phyloP scores from a whole-genome alignment of 2,329 filamentous ascomycete genomes.

The Daldinia eschscholtzii region DNA sequence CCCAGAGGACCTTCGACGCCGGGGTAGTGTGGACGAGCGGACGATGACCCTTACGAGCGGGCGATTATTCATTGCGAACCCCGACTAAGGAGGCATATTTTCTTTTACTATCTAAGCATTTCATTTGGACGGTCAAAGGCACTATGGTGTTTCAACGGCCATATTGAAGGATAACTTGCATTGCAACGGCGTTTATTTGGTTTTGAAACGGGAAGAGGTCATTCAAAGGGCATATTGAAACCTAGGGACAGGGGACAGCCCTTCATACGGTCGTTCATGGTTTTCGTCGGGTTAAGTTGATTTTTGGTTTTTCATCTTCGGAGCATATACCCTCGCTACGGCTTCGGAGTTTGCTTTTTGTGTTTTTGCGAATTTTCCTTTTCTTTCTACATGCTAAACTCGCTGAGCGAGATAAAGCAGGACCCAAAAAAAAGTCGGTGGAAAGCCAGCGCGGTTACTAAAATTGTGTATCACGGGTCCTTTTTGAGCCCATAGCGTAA shows the following conservation, averaged over 20 bases:
- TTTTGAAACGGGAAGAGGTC: conserved; percentile 34
- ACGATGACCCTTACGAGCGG: conserved; percentile 80
- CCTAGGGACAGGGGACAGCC: conserved; percentile 40
- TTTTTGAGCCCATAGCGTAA: conserved; percentile 15
- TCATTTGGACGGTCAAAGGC: background rate
- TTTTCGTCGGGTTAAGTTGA: conserved; percentile 32
- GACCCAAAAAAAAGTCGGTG: conserved; percentile 24
- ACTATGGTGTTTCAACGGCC: background rate
- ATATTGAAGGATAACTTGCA: conserved; percentile 43
- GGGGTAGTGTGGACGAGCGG: conserved; percentile 86
- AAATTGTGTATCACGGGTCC: conserved; percentile 14
- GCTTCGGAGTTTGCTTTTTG: conserved; percentile 39
- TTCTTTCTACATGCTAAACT: conserved; percentile 16
- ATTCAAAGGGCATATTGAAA: conserved; percentile 43
- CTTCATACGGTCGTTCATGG: conserved; percentile 47
- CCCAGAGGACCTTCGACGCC: conserved; percentile 77
- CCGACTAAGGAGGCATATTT: conserved; percentile 66
- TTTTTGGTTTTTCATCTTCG: conserved; percentile 22
- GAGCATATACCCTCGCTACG: conserved; percentile 51
- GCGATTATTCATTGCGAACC: conserved; percentile 87
- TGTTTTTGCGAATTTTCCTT: conserved; percentile 43
- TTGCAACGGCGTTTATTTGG: conserved; percentile 48
- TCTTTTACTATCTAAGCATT: conserved; percentile 1
- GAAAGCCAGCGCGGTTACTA: conserved; percentile 20
- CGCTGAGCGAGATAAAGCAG: conserved; percentile 38